Evolutionary conservation across 345 rosid species (phyloP).

Genomic region (Jatropha curcas): DNA sequence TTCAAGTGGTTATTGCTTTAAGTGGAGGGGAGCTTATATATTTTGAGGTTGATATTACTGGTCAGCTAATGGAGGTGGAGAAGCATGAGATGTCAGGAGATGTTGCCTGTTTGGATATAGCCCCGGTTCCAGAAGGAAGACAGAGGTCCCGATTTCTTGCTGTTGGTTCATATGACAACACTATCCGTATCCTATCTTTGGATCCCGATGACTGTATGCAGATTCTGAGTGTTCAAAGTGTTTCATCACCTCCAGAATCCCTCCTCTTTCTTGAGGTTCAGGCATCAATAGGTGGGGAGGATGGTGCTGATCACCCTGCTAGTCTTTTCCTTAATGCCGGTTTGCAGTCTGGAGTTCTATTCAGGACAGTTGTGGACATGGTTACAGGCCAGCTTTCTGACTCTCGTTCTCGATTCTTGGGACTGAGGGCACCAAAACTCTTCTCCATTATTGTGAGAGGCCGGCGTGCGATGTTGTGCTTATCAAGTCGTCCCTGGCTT

Average conservation of each 20-base stretch:
- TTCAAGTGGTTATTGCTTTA: conserved; percentile 93
- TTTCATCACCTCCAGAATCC: conserved; percentile 94
- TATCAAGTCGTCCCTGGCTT: conserved; percentile 98
- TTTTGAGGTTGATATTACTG: conserved; percentile 94
- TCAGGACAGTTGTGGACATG: conserved; percentile 96
- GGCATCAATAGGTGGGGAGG: conserved; percentile 95
- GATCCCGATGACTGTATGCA: conserved; percentile 99
- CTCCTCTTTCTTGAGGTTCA: conserved; percentile 96
- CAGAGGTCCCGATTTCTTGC: conserved; percentile 97
- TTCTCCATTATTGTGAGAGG: conserved; percentile 84
- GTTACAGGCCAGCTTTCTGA: conserved; percentile 98
- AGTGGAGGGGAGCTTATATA: conserved; percentile 98
- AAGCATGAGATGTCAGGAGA: conserved; percentile 99
- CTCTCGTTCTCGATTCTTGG: conserved; percentile 92
- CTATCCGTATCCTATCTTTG: conserved; percentile 84
- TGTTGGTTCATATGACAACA: conserved; percentile 93
- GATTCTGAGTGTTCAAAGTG: conserved; percentile 93
- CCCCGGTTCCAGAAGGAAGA: conserved; percentile 99
- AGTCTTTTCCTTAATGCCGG: conserved; percentile 97
- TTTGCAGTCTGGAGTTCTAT: conserved; percentile 88
- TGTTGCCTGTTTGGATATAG: conserved; percentile 97
- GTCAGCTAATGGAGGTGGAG: conserved; percentile 97
- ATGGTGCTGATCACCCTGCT: conserved; percentile 99
- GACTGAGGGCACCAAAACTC: conserved; percentile 87
- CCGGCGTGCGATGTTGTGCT: conserved; percentile 89